Evolutionary conservation across 768 basidiomycete species (phyloP).

Genomic region (Leucosporidium yakuticum): DNA sequence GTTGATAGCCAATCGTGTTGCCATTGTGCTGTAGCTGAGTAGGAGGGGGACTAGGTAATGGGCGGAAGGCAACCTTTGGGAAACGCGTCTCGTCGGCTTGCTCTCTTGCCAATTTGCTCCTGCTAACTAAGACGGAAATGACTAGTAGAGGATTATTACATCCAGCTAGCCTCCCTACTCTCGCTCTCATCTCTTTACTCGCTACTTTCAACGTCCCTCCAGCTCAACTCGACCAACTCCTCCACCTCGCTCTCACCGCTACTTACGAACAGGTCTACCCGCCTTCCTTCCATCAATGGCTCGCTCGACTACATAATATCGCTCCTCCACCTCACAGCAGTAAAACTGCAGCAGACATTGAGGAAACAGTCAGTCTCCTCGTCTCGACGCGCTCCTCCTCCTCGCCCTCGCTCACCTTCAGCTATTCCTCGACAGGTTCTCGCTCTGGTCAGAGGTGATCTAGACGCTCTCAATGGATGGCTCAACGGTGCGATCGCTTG

Average conservation of each 20-base stretch:
- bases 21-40: no score
- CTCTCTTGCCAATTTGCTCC: no score
- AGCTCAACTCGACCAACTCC: conserved; percentile 50
- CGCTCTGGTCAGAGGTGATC: neutral
- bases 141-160: neutral
- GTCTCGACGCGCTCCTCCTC: neutral
- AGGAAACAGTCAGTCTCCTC: neutral
- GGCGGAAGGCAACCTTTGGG: no score
- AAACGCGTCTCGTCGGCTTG: no score
- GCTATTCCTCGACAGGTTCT: neutral
- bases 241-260: conserved; percentile 73
- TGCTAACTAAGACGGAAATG: neutral
- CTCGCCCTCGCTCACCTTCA: neutral
- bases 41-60: no score
- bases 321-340: neutral
- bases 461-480: conserved; percentile 14
- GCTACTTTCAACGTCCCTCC: conserved; percentile 54
- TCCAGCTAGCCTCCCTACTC: neutral
- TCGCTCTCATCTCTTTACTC: conserved; percentile 48
- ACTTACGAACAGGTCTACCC: conserved; percentile 60
- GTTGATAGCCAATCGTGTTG: no score
- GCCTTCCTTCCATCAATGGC: neutral
- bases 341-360: neutral
- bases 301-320: neutral
- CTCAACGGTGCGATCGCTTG: neutral